phyloP scores from a whole-genome alignment of 2,329 filamentous ascomycete genomes.

The Aspergillus awamori region DNA sequence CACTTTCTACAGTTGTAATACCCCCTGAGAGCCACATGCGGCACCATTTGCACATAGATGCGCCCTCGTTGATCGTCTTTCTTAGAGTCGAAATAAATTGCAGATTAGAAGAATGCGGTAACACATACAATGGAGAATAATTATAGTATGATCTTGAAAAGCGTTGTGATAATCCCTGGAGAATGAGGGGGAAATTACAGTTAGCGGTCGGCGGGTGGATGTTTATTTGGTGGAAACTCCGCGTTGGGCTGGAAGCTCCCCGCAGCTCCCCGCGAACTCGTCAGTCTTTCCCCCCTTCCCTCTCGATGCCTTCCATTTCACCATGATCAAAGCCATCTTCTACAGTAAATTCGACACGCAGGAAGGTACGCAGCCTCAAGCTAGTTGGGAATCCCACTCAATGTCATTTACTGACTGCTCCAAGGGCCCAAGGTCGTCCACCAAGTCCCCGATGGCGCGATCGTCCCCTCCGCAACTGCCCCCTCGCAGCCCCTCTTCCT shows the following conservation, averaged over 20 bases:
- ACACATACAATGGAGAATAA: not conserved
- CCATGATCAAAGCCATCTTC: conserved; percentile 67
- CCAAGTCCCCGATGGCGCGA: conserved; percentile 65
- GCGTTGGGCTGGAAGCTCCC: conserved; percentile 1
- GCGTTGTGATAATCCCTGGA: not conserved
- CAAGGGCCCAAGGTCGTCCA: conserved; percentile 67
- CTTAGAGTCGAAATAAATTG: not conserved
- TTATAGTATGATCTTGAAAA: not conserved
- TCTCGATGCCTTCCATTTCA: conserved; percentile 21
- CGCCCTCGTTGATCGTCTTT: not conserved
- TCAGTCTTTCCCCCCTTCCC: not conserved
- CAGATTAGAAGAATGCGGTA: not conserved
- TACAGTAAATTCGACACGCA: conserved; percentile 68
- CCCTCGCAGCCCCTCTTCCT: conserved; percentile 66
- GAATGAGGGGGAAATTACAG: not conserved
- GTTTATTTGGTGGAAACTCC: not conserved
- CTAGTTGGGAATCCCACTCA: not conserved
- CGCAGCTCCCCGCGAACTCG: conserved; percentile 4
- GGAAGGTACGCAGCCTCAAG: conserved; percentile 44
- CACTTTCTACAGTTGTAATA: conserved; percentile 18
- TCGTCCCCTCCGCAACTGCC: conserved; percentile 52
- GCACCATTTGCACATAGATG: conserved; percentile 10
- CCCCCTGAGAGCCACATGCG: conserved; percentile 14
- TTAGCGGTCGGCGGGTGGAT: not conserved
- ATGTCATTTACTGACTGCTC: conserved; percentile 10